Evolutionary conservation across 1,284 basidiomycete genomes (phyloP).

Genomic region (Cryptococcus jaspeensis): DNA sequence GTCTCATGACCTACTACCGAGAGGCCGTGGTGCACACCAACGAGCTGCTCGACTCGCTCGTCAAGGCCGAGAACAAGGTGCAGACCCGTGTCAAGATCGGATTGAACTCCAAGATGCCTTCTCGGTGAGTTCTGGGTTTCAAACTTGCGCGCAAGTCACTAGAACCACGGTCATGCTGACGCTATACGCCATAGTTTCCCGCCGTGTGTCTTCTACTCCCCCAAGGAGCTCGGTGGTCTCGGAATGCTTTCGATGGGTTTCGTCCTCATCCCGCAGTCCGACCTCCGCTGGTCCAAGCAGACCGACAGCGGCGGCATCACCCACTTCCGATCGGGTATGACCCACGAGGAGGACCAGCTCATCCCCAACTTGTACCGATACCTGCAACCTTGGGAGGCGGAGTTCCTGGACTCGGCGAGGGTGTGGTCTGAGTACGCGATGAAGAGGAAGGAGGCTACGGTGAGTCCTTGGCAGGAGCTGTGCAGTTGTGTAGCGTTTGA

Average conservation of each 20-base stretch:
- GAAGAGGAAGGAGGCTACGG: slow-evolving; percentile 97
- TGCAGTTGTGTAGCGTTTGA: neutral
- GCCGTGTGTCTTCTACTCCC: slow-evolving; percentile 91
- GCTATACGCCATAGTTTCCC: slow-evolving; percentile 62
- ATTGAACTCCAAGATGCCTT: slow-evolving; percentile 98
- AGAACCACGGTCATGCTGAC: neutral
- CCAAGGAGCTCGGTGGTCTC: slow-evolving; percentile 93
- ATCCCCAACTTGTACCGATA: slow-evolving; percentile 98
- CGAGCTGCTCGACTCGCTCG: slow-evolving; percentile 87
- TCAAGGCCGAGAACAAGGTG: slow-evolving; percentile 98
- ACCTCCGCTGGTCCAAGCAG: slow-evolving; percentile 96
- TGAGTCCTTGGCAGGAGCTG: neutral
- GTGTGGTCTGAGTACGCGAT: slow-evolving; percentile 99
- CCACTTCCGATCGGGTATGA: slow-evolving; percentile 97
- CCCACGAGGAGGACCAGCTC: slow-evolving; percentile 87
- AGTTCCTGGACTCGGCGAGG: slow-evolving; percentile 95
- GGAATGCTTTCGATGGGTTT: slow-evolving; percentile 99
- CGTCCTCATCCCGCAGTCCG: slow-evolving; percentile 95
- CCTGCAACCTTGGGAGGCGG: slow-evolving; percentile 97
- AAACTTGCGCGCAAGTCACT: neutral
- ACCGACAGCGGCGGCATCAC: slow-evolving; percentile 91
- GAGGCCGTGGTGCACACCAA: slow-evolving; percentile 99
- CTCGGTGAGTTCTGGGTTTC: slow-evolving; percentile 55
- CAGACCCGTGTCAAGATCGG: slow-evolving; percentile 99
- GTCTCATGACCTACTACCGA: slow-evolving; percentile 96